Base-by-base conservation (phyloP, 2,329 filamentous ascomycete species). In the Colletotrichum paranaense region DNA sequence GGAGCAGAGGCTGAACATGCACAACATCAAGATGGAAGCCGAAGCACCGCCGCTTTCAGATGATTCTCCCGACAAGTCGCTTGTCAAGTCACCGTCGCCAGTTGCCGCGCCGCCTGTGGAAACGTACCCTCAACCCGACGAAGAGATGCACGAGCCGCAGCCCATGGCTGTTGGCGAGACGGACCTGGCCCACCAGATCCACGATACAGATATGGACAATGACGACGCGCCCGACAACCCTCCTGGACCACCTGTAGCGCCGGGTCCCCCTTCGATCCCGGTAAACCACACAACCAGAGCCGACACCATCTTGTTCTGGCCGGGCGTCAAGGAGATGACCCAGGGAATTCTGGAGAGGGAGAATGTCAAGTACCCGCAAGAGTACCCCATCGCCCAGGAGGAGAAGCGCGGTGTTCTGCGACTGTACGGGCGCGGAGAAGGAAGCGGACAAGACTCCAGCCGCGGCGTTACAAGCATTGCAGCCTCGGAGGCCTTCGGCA, bases 201-300 rank as follows among this genome's bases (percentile, higher is more conserved):
- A 79, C 80, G 42, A 82, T 53, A 80, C 83, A 12, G 80, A 83
- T 62, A 88, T 87, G 52, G 86, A 90, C 38, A 85, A 88, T 65
- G 81, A 85, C 63, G 88, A 56, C 1, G 30, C 28, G 22, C 4
- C 32, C 3, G 52, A 90, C 68, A 83, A 83, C 57, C 87, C 73
- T 9, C 73, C 88, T 24, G 87, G 87, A 8, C 86, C 87, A 8
- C 83, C 86, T 12, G 87, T 89, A 7, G 84, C 83, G 14, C 88
- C 88, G 1, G 91, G 90, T 59, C 88, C 91, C 76, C 89, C 93
- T 16, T 90, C 93, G 1, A 94, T 97, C 68, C 94, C 95, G 1
- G 90, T 92, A 32, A 94, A 97, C 76, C 96, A 98, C 79, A 97
- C 94, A 0, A 98, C 95, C 0, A 91, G 95, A n/a, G 95, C 95